Evolutionary conservation across 2,329 filamentous ascomycete genomes (phyloP), one percentile per base, ranked within the genome.

Genomic region (Ophiostoma pallidulum): DNA sequence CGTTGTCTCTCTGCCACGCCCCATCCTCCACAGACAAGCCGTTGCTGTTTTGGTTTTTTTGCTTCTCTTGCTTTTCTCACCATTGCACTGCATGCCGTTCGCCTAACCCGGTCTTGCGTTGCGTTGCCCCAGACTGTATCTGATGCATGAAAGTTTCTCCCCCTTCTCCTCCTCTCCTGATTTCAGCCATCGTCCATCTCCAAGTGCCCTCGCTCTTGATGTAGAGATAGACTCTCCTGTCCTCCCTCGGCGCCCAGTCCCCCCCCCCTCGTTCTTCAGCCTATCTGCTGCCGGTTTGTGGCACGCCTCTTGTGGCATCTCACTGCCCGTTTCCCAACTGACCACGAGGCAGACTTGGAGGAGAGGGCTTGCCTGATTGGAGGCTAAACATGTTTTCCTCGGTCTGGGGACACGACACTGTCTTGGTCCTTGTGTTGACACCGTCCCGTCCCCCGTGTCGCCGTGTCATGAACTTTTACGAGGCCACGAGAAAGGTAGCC

Each of bases 361-460:
- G n/a, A n/a, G n/a, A n/a, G n/a, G n/a, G n/a, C n/a, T n/a, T 4
- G 12, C 37, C 8, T 44, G 42, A 38, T 45, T 45, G 33, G 42
- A 24, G 42, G 36, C 22, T 37, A 37, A 36, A 38, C 19, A n/a
- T 31, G 12, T 37, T 31, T 38, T 18, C 33, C n/a, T n/a, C n/a
- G n/a, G n/a, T n/a, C n/a, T n/a, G n/a, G n/a, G n/a, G n/a, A n/a
- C n/a, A n/a, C n/a, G n/a, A n/a, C n/a, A n/a, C n/a, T n/a, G n/a
- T n/a, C n/a, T n/a, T n/a, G n/a, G n/a, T n/a, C n/a, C 31, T 28
- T 36, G 41, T 43, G 18, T 44, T 36, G 28, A 44, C 31, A 26
- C 8, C 14, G n/a, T n/a, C n/a, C n/a, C n/a, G n/a, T n/a, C n/a
- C n/a, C n/a, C n/a, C n/a, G n/a, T n/a, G n/a, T n/a, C n/a, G n/a